Conservation (phyloP, 2,329 filamentous ascomycete species). For the Beauveria scarabaeidicola region DNA sequence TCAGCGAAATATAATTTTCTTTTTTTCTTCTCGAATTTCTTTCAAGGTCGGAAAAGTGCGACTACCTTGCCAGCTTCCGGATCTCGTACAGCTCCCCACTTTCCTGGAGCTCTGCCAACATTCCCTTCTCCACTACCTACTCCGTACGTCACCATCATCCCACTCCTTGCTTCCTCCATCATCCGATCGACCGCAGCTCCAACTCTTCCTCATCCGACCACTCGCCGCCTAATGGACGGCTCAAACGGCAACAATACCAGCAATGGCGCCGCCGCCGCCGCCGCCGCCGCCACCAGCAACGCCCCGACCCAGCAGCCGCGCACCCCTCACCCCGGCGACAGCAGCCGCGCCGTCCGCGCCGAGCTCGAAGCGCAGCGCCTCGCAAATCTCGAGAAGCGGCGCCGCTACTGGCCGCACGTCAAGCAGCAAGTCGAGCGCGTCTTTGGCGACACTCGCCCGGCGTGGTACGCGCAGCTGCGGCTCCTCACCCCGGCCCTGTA, state of each 20-base stretch:
- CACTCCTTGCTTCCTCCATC: slow-evolving; percentile 1
- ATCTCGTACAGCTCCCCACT: neutral
- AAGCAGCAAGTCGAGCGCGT: slow-evolving; percentile 24
- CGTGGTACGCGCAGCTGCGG: slow-evolving; percentile 23
- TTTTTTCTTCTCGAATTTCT: neutral
- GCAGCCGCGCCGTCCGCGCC: slow-evolving; percentile 18
- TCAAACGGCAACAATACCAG: neutral
- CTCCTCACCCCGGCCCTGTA: slow-evolving; percentile 21
- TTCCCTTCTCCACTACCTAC: neutral
- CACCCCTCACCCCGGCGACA: neutral
- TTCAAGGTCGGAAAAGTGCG: neutral
- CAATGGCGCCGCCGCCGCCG: neutral
- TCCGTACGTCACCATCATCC: slow-evolving; percentile 1
- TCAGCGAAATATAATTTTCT: neutral
- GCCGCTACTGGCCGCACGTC: slow-evolving; percentile 23
- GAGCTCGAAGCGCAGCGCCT: slow-evolving; percentile 27
- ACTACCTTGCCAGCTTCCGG: neutral
- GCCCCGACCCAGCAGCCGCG: neutral
- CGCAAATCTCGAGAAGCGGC: slow-evolving; percentile 19
- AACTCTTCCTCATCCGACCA: too few species aligned
- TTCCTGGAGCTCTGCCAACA: neutral
- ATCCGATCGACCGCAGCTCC: neutral
- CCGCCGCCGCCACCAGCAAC: neutral
- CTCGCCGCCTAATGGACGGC: neutral
- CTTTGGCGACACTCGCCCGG: slow-evolving; percentile 21